phyloP scores from a whole-genome alignment of 805 yeast genomes.

The Clavispora phyllophila region DNA sequence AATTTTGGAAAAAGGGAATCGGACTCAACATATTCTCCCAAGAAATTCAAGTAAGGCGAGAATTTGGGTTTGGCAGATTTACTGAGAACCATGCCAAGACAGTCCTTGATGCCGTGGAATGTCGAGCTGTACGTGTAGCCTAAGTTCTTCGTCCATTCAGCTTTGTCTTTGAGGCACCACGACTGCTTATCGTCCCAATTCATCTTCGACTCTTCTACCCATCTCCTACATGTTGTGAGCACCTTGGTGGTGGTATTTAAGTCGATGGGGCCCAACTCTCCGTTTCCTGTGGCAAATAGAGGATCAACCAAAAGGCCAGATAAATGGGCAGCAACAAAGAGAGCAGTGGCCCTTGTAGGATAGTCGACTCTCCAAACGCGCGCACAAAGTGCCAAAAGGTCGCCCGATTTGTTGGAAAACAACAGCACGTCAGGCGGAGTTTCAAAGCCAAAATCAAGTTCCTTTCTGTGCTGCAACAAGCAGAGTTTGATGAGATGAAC shows the following conservation, averaged over 20 bases:
- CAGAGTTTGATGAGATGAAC: conserved; percentile 39
- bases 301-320: conserved; percentile 28
- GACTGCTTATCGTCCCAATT: conserved; percentile 26
- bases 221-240: conserved; percentile 24
- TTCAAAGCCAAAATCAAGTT: neutral
- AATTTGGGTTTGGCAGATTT: conserved; percentile 50
- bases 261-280: conserved; percentile 29
- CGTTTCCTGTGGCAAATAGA: conserved; percentile 13
- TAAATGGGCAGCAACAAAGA: conserved; percentile 46
- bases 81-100: conserved; percentile 38
- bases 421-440: conserved; percentile 19
- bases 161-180: conserved; percentile 43
- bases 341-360: conserved; percentile 43
- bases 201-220: conserved; percentile 27
- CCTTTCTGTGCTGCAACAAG: conserved; percentile 20
- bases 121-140: conserved; percentile 42
- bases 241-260: conserved; percentile 21
- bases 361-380: conserved; percentile 56
- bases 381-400: conserved; percentile 41
- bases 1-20: conserved; percentile 40
- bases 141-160: conserved; percentile 46
- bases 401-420: conserved; percentile 35
- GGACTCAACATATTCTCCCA: conserved; percentile 46
- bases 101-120: conserved; percentile 41
- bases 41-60: conserved; percentile 45